Evolutionary conservation across 2,329 filamentous ascomycete species (phyloP), one percentile per base, ranked within the genome.

Genomic region (Neurospora sp.): DNA sequence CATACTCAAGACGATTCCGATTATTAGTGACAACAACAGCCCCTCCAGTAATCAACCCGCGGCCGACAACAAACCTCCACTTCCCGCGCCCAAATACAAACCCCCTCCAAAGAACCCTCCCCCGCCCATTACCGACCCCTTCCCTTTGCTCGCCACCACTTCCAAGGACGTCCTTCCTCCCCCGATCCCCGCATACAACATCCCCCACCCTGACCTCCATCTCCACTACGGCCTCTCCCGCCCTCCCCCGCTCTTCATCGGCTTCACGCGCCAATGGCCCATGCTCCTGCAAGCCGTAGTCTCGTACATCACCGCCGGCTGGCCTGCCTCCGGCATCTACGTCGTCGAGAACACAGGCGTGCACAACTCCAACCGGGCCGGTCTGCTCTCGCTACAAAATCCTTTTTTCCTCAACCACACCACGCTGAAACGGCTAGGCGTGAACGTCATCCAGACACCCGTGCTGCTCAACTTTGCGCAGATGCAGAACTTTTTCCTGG

Each of bases 301-400:
- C 10, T 83, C 81, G 10, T 89, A 89, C 76, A 84, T 89, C 72
- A 84, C 86, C 0, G 84, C 85, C 2, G 87, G 86, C 67, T 89
- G 86, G 86, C 87, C 86, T 1, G 77, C 84, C 0, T 79, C 80
- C n/a, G 82, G 87, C 72, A 87, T 89, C 71, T 85, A 85, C 72
- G 83, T 89, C 1, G 77, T 89, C 38, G 87, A 89, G 74, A 89
- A 89, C 77, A 89, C 84, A 8, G 86, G 86, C 6, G 83, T 84
- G 19, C 84, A 87, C 76, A 77, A 84, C 69, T 81, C 82, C 58
- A 88, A 88, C 75, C 74, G 77, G 19, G 76, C 79, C 4, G 82
- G 81, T 1, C 77, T 79, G 23, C 78, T 88, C 5, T 81, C 81
- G 0, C 77, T 84, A 0, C 82, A 87, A 72, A 86, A 88, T 70